Base-by-base conservation (phyloP, 768 basidiomycete genomes). In the Pisolithus sp. region DNA sequence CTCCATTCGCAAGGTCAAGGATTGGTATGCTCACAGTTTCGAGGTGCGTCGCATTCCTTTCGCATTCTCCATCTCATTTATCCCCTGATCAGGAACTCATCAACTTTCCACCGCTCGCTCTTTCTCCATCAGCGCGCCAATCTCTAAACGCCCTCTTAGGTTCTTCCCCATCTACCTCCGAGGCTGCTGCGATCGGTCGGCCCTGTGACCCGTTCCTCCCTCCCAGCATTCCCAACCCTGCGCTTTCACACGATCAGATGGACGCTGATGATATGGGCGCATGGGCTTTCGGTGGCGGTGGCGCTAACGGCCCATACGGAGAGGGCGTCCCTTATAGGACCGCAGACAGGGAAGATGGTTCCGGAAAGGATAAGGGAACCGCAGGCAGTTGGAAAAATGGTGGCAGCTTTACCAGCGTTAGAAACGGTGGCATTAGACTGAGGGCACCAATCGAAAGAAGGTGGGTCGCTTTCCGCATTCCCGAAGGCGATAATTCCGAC, bases 1-100 rank as follows among this genome's bases (percentile, higher is more conserved):
- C 0, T 89, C 87, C 37, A 97, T 99, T 57, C 81, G 83, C 52
- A 93, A 89, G 65, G 90, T 99, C 53, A 94, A 93, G 73, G 86
- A 95, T 62, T 99, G 96, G 96, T 99, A 99, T 68, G 95, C 95
- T 0, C 92, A 98, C 73, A 92, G 89, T 15, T 98, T 99, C 68
- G 90, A 98, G 80, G 95, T 94, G 49, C 48, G 83, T 72, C 30
- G 49, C 21, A 48, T 44, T 48, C 34, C 20, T 21, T 18, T 44
- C 44, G 36, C 21, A 41, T 28, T 41, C n/a, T 23, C 24, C 40
- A 49, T 50, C 40, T 46, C 26, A 30, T 40, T 57, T 21, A 58
- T 26, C 30, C 6, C 21, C 9, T 18, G 45, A 9, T 2, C 55
- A 97, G 94, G 95, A 97, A 74, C 78, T 98, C 51, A 82, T 97